Percentiles rank a stretch among this genome's conserved stretches.
phyloP scores from a whole-genome alignment of 2,329 filamentous ascomycete genomes.

The Curvularia eragrostidis region DNA sequence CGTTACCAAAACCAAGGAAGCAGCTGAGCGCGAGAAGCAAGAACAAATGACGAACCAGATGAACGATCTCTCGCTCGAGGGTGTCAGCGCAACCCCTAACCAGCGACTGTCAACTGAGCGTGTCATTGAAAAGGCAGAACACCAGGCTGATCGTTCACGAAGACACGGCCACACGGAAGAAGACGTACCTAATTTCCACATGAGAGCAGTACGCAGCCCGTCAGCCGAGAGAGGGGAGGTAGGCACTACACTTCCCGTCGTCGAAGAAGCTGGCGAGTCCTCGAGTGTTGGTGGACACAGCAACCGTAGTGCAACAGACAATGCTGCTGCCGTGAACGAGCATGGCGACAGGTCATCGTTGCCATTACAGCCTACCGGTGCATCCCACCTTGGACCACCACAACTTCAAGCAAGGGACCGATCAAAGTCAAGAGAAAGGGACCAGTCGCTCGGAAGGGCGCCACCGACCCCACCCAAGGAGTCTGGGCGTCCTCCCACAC shows the following conservation, averaged over 20 bases:
- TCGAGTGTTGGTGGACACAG: conserved; percentile 69
- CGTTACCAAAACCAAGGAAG: conserved; percentile 88
- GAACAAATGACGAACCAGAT: conserved; percentile 43
- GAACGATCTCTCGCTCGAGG: conserved; percentile 48
- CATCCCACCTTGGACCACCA: conserved; percentile 22
- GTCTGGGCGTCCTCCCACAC: conserved; percentile 45
- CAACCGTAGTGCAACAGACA: conserved; percentile 48
- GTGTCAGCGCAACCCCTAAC: conserved; percentile 45
- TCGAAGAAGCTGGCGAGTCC: conserved; percentile 86
- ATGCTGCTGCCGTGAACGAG: conserved; percentile 9
- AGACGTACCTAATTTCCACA: conserved; percentile 67
- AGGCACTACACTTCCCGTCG: conserved; percentile 74
- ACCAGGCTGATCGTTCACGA: conserved; percentile 66
- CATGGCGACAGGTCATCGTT: conserved; percentile 19
- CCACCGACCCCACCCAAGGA: conserved; percentile 57
- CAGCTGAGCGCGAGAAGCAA: conserved; percentile 67
- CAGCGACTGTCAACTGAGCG: conserved; percentile 55
- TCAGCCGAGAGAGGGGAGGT: conserved; percentile 63
- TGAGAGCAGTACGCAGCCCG: conserved; percentile 65
- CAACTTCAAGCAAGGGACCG: conserved; percentile 18
- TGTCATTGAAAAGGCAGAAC: conserved; percentile 67
- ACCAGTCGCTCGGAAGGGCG: conserved; percentile 43
- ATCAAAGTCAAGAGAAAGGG: conserved; percentile 28
- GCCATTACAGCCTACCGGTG: conserved; percentile 33
- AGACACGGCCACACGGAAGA: conserved; percentile 56